Percentiles rank a stretch among this genome's conserved stretches.
phyloP scores from a whole-genome alignment of 176 grass and related monocot species.

The Musa acuminata region DNA sequence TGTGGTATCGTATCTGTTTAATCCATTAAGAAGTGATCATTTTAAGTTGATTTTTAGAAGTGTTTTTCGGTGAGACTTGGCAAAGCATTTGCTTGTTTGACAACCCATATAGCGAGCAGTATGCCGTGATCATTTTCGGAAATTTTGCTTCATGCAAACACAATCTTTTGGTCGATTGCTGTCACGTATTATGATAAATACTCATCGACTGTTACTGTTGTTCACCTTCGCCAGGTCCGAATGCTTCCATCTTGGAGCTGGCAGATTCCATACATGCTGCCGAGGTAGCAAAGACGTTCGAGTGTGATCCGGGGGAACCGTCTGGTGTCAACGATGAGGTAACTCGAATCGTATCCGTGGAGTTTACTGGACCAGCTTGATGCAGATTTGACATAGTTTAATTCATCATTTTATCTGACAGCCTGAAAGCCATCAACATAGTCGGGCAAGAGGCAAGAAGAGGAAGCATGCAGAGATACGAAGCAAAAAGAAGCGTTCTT shows the following conservation, averaged over 20 bases:
- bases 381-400: too few species aligned
- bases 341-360: too few species aligned
- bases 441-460: constrained; percentile 10
- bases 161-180: too few species aligned
- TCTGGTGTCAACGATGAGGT: too few species aligned
- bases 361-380: too few species aligned
- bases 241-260: background rate
- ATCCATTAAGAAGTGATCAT: background rate
- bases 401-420: background rate
- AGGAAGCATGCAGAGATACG: constrained; percentile 23
- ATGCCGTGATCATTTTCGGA: too few species aligned
- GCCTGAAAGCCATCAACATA: background rate
- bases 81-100: too few species aligned
- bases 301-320: too few species aligned
- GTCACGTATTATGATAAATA: background rate
- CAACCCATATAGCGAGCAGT: too few species aligned
- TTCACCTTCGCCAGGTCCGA: background rate
- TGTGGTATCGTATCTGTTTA: background rate
- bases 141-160: too few species aligned
- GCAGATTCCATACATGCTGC: background rate
- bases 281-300: background rate
- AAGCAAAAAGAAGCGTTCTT: constrained; percentile 15
- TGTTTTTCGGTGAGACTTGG: too few species aligned
- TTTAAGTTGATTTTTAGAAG: too few species aligned
- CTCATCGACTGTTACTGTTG: background rate